Conservation (phyloP, 306 rosid genomes). For the Rosa lucieae region DNA sequence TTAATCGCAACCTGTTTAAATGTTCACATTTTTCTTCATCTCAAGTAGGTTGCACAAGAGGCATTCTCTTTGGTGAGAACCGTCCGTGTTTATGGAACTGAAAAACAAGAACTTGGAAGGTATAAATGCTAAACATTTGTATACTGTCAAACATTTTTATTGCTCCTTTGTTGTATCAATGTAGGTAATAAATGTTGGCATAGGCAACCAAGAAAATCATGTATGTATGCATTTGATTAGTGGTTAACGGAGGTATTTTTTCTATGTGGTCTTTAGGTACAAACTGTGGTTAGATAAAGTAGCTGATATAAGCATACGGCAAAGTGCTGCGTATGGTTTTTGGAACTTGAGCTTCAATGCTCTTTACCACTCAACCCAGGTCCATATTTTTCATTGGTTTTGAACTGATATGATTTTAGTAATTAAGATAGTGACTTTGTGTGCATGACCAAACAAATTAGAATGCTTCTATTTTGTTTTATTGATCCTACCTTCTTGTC, state of each 20-base stretch:
- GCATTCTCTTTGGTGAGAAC: slow-evolving; percentile 90
- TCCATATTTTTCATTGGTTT: slow-evolving; percentile 27
- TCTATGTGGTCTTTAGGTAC: slow-evolving; percentile 49
- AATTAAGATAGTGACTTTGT: not conserved
- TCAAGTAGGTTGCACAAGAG: slow-evolving; percentile 87
- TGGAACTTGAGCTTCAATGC: slow-evolving; percentile 83
- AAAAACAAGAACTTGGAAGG: slow-evolving; percentile 81
- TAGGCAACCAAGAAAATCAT: not conserved
- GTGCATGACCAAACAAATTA: not conserved
- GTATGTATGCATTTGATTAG: slow-evolving; percentile 5
- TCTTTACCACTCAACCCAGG: slow-evolving; percentile 97
- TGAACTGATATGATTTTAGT: slow-evolving; percentile 4
- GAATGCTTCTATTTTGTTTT: not conserved
- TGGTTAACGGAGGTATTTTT: slow-evolving; percentile 21
- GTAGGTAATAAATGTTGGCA: slow-evolving; percentile 1
- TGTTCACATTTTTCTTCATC: slow-evolving; percentile 1
- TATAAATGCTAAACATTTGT: slow-evolving; percentile 29
- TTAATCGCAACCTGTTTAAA: slow-evolving; percentile 15
- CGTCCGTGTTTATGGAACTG: slow-evolving; percentile 92
- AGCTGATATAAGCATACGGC: slow-evolving; percentile 82
- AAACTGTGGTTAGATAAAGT: slow-evolving; percentile 75
- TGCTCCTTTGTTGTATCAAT: not conserved
- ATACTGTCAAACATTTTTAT: not conserved
- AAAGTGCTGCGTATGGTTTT: slow-evolving; percentile 87
- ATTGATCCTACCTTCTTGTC: slow-evolving; percentile 21